Percentiles rank a stretch among this genome's conserved stretches.
Evolutionary conservation across 2,329 filamentous ascomycete species (phyloP).

Genomic region (Penicillium sp.): DNA sequence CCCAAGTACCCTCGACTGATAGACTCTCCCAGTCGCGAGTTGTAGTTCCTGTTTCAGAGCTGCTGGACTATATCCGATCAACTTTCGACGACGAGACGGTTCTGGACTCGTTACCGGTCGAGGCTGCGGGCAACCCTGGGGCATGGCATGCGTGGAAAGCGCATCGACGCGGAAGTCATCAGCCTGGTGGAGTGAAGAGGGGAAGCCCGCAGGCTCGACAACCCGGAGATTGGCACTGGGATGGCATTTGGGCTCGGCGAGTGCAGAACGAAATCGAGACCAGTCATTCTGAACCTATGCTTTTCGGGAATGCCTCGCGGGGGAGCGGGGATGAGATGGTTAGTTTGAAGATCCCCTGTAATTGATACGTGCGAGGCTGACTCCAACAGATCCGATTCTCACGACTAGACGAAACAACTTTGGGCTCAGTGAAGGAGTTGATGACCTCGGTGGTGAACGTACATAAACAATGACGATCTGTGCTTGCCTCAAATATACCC

Average conservation of each 20-base stretch:
- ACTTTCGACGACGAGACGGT: conserved; percentile 73
- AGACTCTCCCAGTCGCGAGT: conserved; percentile 27
- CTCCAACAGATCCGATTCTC: conserved; percentile 37
- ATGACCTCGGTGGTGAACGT: conserved; percentile 28
- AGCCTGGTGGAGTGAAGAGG: conserved; percentile 33
- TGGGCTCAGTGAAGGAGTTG: conserved; percentile 34
- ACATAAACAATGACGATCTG: conserved; percentile 18
- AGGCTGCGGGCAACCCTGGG: conserved; percentile 79
- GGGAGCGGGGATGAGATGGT: conserved; percentile 64
- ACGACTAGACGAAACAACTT: conserved; percentile 31
- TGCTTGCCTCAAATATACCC: conserved; percentile 24
- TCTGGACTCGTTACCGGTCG: conserved; percentile 70
- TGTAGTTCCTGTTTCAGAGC: conserved; percentile 55
- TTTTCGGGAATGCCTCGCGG: conserved; percentile 62
- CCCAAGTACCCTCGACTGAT: conserved; percentile 11
- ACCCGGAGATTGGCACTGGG: conserved; percentile 93
- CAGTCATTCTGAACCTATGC: conserved; percentile 69
- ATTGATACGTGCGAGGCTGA: no score
- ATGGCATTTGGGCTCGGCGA: conserved; percentile 89
- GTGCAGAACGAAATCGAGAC: conserved; percentile 71
- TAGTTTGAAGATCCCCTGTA: no score
- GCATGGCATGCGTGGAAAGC: conserved; percentile 92
- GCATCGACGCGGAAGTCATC: conserved; percentile 48
- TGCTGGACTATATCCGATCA: conserved; percentile 74
- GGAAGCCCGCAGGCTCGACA: conserved; percentile 47